Evolutionary conservation across 2,329 filamentous ascomycete genomes (phyloP), one percentile per base, ranked within the genome.

Genomic region (Teratosphaeriaceae sp.): DNA sequence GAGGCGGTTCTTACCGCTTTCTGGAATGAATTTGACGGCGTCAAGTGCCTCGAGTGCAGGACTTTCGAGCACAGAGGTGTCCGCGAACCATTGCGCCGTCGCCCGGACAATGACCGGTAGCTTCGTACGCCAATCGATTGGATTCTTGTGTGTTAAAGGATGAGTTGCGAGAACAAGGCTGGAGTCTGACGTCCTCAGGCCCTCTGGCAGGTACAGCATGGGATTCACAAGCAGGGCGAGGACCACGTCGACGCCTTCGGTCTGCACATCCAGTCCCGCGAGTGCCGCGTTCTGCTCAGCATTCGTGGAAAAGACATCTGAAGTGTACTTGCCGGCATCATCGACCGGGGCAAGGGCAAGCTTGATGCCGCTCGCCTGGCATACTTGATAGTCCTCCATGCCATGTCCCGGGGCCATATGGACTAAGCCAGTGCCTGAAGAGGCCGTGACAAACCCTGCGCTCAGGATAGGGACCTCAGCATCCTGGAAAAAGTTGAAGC

Each of bases 71-170:
- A 75, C 78, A 12, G 76, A 87, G 2, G 96, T 87, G 63, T 97
- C 87, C 9, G 92, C 88, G 60, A 98, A 98, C 92, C 92, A 98
- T 66, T 98, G 92, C 27, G 89, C 87, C 0, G 94, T 98, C 3
- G 92, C 90, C 51, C 92, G 74, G 24, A 94, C 79, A 46, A 98
- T 88, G 38, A 98, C 82, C 1, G 92, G 92, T 53, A 85, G 75
- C 65, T 97, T 98, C 0, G 90, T 94, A 42, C 92, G 78, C 92
- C 92, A 98, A 66, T 98, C 92, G 54, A 97, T 95, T 0, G 92
- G 92, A 61, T 97, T 97, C 64, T 95, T 97, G 71, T 98, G 92
- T 40, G 74, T 75, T 60, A 90, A 84, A 44, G 73, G 73, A 53
- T 94, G 84, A 3, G 76, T 76, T 29, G 75, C 74, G 30, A 96